Evolutionary conservation across 179 eudicot genomes (phyloP).

Genomic region (Patellifolia procumbens): DNA sequence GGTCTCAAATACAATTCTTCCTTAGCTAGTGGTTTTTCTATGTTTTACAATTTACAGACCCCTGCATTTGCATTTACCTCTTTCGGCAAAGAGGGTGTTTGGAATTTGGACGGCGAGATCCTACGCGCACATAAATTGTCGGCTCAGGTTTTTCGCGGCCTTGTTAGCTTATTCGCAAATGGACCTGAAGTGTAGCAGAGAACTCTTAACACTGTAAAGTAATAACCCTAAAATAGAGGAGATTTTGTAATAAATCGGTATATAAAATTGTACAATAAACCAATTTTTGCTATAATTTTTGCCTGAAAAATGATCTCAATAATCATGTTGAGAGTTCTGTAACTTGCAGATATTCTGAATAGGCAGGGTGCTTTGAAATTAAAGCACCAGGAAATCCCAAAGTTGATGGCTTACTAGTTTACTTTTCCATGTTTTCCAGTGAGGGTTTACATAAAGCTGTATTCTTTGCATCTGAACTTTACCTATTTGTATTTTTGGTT

Average conservation of each 20-base stretch:
- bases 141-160: slow-evolving; percentile 94
- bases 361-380: neutral
- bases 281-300: neutral
- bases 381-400: neutral
- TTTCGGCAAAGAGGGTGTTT: slow-evolving; percentile 68
- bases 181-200: slow-evolving; percentile 68
- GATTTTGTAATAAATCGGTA: neutral
- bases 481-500: no score
- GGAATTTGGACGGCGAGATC: slow-evolving; percentile 97
- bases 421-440: neutral
- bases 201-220: neutral
- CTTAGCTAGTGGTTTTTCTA: neutral
- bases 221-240: neutral
- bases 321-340: neutral
- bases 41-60: slow-evolving; percentile 45
- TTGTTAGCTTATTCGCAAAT: slow-evolving; percentile 82
- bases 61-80: slow-evolving; percentile 86
- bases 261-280: neutral
- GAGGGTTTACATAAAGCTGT: neutral
- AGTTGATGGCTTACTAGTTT: neutral
- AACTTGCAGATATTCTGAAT: neutral
- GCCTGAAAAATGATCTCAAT: neutral
- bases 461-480: no score
- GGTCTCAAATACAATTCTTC: neutral
- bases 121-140: slow-evolving; percentile 85